phyloP scores from a whole-genome alignment of 345 rosid species.

The Linum tenue region DNA sequence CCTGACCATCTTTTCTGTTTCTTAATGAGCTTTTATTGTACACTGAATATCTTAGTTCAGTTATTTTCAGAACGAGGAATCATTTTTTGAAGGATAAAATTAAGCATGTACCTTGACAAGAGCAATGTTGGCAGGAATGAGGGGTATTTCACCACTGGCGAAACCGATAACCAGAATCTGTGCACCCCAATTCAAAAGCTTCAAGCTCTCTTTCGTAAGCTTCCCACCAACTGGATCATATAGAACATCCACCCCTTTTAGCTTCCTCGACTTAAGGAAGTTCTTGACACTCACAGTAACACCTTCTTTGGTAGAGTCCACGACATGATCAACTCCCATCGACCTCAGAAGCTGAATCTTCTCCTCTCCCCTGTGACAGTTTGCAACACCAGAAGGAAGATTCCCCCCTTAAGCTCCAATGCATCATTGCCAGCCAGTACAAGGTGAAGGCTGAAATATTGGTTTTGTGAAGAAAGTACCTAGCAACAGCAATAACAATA shows the following conservation, averaged over 20 bases:
- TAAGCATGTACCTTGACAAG: constrained; percentile 64
- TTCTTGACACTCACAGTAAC: constrained; percentile 58
- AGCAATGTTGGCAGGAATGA: constrained; percentile 78
- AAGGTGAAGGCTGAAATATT: neutral
- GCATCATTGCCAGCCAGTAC: no score
- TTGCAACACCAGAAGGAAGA: neutral
- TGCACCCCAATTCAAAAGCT: constrained; percentile 90
- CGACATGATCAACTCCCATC: constrained; percentile 75
- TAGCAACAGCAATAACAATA: constrained; percentile 71
- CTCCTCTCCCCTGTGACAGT: constrained; percentile 49
- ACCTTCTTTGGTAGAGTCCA: constrained; percentile 55
- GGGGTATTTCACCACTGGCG: constrained; percentile 81
- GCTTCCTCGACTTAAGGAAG: constrained; percentile 62
- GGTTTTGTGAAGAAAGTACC: constrained; percentile 27
- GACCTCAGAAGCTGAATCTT: constrained; percentile 66
- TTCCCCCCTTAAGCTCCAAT: neutral
- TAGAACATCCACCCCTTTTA: constrained; percentile 75
- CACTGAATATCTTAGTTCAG: no score
- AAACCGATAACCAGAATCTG: constrained; percentile 84
- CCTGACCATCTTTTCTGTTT: no score
- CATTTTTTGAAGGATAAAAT: neutral
- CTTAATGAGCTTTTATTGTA: no score
- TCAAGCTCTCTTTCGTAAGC: constrained; percentile 59
- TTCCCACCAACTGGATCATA: constrained; percentile 93
- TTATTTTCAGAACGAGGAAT: no score